Conservation (phyloP, 2,329 filamentous ascomycete genomes). For the Balansia obtecta region DNA sequence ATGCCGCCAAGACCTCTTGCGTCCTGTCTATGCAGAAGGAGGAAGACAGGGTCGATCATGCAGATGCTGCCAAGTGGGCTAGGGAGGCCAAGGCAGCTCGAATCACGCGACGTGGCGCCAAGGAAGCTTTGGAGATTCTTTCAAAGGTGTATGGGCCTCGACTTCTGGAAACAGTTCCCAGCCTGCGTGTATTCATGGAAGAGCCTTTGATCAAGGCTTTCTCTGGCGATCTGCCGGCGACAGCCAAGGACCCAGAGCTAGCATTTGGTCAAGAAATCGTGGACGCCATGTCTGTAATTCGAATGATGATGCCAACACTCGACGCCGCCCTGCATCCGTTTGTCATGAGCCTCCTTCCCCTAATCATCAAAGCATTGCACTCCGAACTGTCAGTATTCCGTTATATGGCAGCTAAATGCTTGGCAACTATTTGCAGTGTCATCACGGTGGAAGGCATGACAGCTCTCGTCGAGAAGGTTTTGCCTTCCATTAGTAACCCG, state of each 20-base stretch:
- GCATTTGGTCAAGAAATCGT: slow-evolving; percentile 83
- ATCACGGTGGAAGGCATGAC: slow-evolving; percentile 95
- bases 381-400: slow-evolving; percentile 84
- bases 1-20: slow-evolving; percentile 62
- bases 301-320: slow-evolving; percentile 86
- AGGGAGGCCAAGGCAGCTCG: slow-evolving; percentile 78
- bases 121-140: slow-evolving; percentile 84
- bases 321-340: slow-evolving; percentile 64
- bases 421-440: slow-evolving; percentile 94
- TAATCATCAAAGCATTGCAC: slow-evolving; percentile 78
- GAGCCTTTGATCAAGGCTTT: slow-evolving; percentile 67
- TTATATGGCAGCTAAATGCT: slow-evolving; percentile 93
- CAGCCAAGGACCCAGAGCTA: slow-evolving; percentile 61
- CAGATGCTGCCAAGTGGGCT: slow-evolving; percentile 82
- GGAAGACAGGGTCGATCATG: slow-evolving; percentile 86
- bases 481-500: slow-evolving; percentile 85
- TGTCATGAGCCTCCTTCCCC: slow-evolving; percentile 69
- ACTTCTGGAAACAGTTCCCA: slow-evolving; percentile 74
- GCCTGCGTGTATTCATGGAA: slow-evolving; percentile 70
- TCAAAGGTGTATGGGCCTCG: slow-evolving; percentile 65
- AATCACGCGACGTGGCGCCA: slow-evolving; percentile 84
- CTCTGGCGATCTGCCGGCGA: slow-evolving; percentile 53
- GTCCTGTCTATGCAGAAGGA: slow-evolving; percentile 95
- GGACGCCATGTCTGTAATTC: slow-evolving; percentile 83
- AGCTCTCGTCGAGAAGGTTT: slow-evolving; percentile 80